Conservation (phyloP, 768 basidiomycete genomes). For the Imleria badia region DNA sequence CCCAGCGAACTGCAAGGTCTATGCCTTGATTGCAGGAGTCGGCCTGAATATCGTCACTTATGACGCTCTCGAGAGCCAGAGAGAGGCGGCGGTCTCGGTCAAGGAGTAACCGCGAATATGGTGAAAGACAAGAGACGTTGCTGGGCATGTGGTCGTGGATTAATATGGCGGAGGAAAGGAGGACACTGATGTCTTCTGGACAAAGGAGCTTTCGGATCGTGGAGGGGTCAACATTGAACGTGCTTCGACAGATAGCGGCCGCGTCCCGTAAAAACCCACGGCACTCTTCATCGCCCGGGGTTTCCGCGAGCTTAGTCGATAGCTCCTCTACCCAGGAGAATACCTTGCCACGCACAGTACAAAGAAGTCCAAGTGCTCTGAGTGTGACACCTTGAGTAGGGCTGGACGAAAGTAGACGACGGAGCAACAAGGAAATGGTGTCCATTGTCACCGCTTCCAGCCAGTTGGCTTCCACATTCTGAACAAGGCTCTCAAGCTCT, state of each 20-base stretch:
- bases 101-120: conserved; percentile 18
- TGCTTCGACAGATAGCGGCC: conserved; percentile 39
- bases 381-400: conserved; percentile 8
- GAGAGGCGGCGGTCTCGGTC: conserved; percentile 34
- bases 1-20: conserved; percentile 13
- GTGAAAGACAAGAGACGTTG: not conserved
- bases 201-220: conserved; percentile 11
- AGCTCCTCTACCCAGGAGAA: conserved; percentile 41
- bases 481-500: conserved; percentile 37
- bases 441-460: conserved; percentile 31
- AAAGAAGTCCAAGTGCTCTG: conserved; percentile 29
- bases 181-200: conserved; percentile 18
- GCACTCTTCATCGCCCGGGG: conserved; percentile 13
- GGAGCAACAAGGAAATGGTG: conserved; percentile 34
- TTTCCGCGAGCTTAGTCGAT: conserved; percentile 15
- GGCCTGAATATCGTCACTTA: conserved; percentile 3
- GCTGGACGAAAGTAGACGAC: conserved; percentile 37
- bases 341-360: conserved; percentile 29
- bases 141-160: conserved; percentile 27
- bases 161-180: conserved; percentile 24
- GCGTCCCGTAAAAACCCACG: conserved; percentile 33
- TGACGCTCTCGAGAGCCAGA: conserved; percentile 17
- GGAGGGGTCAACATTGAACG: conserved; percentile 24
- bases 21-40: conserved; percentile 10
- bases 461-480: conserved; percentile 42